Evolutionary conservation across 306 rosid genomes (phyloP), one percentile per base, ranked within the genome.

Genomic region (Glycine latifolia): DNA sequence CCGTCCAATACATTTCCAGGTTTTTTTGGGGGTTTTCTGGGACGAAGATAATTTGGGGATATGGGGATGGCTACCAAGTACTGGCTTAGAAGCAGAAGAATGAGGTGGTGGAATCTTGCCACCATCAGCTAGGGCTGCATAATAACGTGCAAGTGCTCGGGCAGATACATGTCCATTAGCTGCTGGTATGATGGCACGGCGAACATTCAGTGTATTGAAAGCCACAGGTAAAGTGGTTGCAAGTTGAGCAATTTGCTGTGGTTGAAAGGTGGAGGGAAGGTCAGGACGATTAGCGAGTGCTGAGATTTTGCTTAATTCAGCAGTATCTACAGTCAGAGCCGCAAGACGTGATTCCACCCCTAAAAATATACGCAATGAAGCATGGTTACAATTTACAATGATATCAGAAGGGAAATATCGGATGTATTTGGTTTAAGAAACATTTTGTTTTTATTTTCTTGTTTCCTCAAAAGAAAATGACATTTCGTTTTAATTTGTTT

Each of bases 301-400:
- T 1, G 94, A 65, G 65, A 92, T 11, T 83, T 87, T 91, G 76
- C 74, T 81, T 77, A 96, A 39, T 43, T 86, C 96, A 73, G 89
- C 91, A 31, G 71, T 78, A 79, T 92, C 97, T 53, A 84, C 61
- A 1, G 92, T 92, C 15, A 96, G 90, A 55, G 97, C 81, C 31
- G 99, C 99, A 71, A 96, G 98, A 54, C 98, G 97, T 66, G 98
- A 86, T 80, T 96, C 99, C 85, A 96, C 98, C 67, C 99, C 98
- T 91, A 78, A 55, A 85, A 60, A 63, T 44, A 69, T 70, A 46
- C 52, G n/a, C 54, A 77, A 82, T 62, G 70, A 46, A 75, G 37
- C 71, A 85, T 8, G 53, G 68, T 76, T 47, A 85, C 35, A 60
- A 62, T 43, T 49, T 14, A 72, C 6, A 73, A 75, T 52, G 69